Base-by-base conservation (phyloP, 352 stramenopile species). In the Albugo laibachii region DNA sequence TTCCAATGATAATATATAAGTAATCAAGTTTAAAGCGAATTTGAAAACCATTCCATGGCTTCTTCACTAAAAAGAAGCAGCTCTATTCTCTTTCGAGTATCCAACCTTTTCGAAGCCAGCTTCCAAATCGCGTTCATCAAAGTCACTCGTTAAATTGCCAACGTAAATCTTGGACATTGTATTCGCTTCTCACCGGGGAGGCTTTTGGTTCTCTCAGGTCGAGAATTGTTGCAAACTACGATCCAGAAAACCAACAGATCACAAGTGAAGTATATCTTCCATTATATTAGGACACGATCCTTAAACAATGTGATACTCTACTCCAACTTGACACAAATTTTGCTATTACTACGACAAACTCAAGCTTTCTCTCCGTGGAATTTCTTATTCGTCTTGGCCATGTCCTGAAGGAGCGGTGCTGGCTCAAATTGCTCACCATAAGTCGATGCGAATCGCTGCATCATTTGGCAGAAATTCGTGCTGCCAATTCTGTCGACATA, bases 391-490 rank as follows among this genome's bases (percentile, higher is more conserved):
- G 73, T 87, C 56, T 95, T 93, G 47, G 94, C 94, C 70, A 97
- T 91, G 61, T 99, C 95, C 66, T 96, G 83, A 36, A 98, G 66
- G 24, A 99, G 66, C 52, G 94, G 89, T 51, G 86, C 92, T 13
- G 94, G 95, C 41, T 84, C 68, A 59, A 98, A 99, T 61, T 98
- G 94, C 48, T 92, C 72, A 41, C 95, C 94, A 58, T 97, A 93
- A 61, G 85, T 80, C 56, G 97, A 88, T 11, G 92, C 87, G 60
- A 94, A 97, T 45, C 75, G 66, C 51, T 96, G 83, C 85, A 99
- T 97, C 71, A 88, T 94, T 58, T 96, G 91, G 44, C 93, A 92
- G 59, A 94, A 97, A 58, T 95, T 92, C 42, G 75, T 58, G 53
- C 81, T 92, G 49, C 93, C 95, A 18, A 97, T 55, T 50, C 75